phyloP scores from a whole-genome alignment of 352 stramenopile genomes.

The Phytophthora fragariae region DNA sequence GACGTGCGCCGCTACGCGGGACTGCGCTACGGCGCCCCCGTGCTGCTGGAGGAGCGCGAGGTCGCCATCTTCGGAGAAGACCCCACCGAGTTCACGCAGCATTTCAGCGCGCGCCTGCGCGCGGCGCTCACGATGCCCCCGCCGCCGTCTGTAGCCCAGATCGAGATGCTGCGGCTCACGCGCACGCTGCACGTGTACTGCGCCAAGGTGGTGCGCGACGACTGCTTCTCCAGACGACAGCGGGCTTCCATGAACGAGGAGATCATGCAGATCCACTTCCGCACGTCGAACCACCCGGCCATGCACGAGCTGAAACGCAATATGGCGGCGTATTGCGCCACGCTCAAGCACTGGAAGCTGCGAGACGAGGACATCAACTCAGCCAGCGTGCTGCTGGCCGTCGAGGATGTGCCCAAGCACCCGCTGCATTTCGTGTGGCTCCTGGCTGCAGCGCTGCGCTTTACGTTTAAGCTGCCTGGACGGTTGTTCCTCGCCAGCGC shows the following conservation, averaged over 20 bases:
- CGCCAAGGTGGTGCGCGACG: conserved; percentile 67
- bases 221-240: conserved; percentile 76
- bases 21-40: conserved; percentile 69
- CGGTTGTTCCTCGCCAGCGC: conserved; percentile 56
- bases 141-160: conserved; percentile 62
- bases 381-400: conserved; percentile 47
- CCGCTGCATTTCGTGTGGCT: conserved; percentile 58
- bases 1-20: conserved; percentile 59
- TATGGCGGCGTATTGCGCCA: conserved; percentile 67
- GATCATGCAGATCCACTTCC: conserved; percentile 82
- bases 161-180: conserved; percentile 73
- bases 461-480: conserved; percentile 49
- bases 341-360: conserved; percentile 69
- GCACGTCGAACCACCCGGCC: conserved; percentile 71
- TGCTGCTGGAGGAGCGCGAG: conserved; percentile 68
- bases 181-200: conserved; percentile 78
- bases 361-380: conserved; percentile 79
- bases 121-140: conserved; percentile 70
- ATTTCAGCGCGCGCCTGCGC: conserved; percentile 61
- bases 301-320: conserved; percentile 75
- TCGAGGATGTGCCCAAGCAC: conserved; percentile 51
- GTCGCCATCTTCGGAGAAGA: conserved; percentile 67
- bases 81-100: conserved; percentile 70
- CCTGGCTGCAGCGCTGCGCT: conserved; percentile 48
- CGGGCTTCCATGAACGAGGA: conserved; percentile 86